Evolutionary conservation across 1,139 yeast species (phyloP).

Genomic region (Debaryomyces udenii): DNA sequence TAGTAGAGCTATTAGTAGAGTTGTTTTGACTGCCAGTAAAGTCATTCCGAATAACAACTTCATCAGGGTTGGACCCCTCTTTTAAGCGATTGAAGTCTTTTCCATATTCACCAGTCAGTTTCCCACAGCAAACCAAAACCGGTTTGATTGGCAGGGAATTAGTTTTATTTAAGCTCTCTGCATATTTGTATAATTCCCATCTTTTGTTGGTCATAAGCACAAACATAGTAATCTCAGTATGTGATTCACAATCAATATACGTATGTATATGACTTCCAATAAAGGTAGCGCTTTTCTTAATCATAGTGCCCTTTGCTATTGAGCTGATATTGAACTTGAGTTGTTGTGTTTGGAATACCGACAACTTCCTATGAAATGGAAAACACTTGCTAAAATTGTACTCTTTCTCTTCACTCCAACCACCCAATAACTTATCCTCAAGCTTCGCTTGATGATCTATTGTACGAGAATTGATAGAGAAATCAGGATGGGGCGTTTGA

Average conservation of each 20-base stretch:
- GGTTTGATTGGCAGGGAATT: constrained; percentile 46
- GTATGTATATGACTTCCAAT: constrained; percentile 67
- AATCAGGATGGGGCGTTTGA: too few species aligned
- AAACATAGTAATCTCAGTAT: constrained; percentile 59
- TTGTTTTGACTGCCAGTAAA: constrained; percentile 27
- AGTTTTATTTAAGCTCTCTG: constrained; percentile 19
- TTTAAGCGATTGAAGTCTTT: constrained; percentile 39
- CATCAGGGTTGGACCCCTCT: constrained; percentile 24
- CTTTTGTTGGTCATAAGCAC: constrained; percentile 66
- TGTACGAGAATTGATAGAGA: not conserved
- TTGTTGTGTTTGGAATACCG: constrained; percentile 67
- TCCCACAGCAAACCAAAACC: constrained; percentile 64
- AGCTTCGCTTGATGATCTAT: not conserved
- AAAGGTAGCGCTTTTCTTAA: constrained; percentile 46
- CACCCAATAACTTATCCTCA: constrained; percentile 3
- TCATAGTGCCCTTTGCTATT: constrained; percentile 34
- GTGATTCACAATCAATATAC: constrained; percentile 28
- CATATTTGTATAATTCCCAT: constrained; percentile 71
- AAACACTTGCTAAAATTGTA: constrained; percentile 75
- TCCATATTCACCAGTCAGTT: constrained; percentile 69
- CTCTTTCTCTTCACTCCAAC: constrained; percentile 52
- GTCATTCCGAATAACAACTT: constrained; percentile 37
- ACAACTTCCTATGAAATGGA: constrained; percentile 75
- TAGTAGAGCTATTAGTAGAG: constrained; percentile 13
- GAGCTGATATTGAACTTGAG: constrained; percentile 45